phyloP scores from a whole-genome alignment of 2,329 filamentous ascomycete species.

The Tolypocladium sp. region DNA sequence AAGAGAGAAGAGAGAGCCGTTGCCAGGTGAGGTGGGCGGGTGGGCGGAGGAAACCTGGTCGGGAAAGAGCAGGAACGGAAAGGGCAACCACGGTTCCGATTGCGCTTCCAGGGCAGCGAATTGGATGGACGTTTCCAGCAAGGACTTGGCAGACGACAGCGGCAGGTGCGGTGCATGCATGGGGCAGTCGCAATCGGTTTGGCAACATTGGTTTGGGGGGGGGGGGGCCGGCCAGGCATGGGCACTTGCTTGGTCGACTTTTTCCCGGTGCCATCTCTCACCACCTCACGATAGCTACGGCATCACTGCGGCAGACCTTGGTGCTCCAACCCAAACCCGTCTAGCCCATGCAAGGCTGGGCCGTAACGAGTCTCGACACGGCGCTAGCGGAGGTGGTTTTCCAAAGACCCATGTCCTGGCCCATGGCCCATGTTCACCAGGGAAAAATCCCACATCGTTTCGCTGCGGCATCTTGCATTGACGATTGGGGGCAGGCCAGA shows the following conservation, averaged over 20 bases:
- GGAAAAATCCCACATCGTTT: not conserved
- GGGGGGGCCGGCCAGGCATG: not conserved
- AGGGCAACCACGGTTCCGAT: not conserved
- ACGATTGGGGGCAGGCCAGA: not conserved
- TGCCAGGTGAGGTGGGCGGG: not conserved
- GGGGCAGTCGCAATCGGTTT: not conserved
- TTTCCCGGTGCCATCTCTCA: not conserved
- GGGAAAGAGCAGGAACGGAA: not conserved
- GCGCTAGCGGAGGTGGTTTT: not conserved
- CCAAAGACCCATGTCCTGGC: not conserved
- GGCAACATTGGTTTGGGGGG: not conserved
- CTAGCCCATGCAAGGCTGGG: not conserved
- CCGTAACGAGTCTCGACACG: conserved; percentile 1
- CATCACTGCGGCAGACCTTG: not conserved
- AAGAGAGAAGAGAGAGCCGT: conserved; percentile 1
- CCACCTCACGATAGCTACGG: not conserved
- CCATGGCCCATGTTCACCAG: not conserved
- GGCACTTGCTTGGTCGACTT: not conserved
- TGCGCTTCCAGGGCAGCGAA: not conserved
- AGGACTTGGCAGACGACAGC: not conserved
- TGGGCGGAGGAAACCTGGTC: not conserved
- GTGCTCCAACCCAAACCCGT: not conserved
- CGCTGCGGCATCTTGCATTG: not conserved
- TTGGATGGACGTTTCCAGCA: not conserved
- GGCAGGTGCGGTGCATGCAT: not conserved